Conservation (phyloP, 1,284 basidiomycete species). For the Naganishia liquefaciens region DNA sequence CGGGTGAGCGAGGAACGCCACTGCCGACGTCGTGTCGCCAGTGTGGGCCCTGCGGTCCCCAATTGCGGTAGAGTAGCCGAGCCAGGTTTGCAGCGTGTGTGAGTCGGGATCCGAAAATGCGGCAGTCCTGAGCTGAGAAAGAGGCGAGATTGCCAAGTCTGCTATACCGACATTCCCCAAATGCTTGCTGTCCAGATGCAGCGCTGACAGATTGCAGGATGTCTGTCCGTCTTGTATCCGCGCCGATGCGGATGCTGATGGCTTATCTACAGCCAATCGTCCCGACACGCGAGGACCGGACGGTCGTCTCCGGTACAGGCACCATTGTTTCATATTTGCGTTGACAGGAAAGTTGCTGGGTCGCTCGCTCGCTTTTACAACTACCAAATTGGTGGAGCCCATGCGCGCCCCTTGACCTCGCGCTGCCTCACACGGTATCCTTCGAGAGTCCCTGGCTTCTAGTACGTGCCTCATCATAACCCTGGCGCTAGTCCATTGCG, state of each 20-base stretch:
- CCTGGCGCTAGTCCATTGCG: conserved; percentile 15
- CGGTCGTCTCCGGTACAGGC: not conserved
- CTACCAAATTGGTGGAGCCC: too few species aligned
- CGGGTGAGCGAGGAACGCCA: conserved; percentile 13
- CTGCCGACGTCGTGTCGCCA: conserved; percentile 25
- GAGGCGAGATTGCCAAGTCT: not conserved
- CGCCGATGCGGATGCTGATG: not conserved
- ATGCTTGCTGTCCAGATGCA: not conserved
- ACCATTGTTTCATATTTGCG: too few species aligned
- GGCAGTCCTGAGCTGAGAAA: too few species aligned
- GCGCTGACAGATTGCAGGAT: too few species aligned
- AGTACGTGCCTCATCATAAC: not conserved
- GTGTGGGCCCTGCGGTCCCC: conserved; percentile 26
- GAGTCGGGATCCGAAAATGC: too few species aligned
- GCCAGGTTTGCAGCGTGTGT: conserved; percentile 14
- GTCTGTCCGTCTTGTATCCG: not conserved
- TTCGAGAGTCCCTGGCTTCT: not conserved
- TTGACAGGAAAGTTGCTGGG: too few species aligned
- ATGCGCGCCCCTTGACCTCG: too few species aligned
- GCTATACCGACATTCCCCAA: not conserved
- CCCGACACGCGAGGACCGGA: not conserved
- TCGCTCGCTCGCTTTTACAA: too few species aligned
- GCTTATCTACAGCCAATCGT: conserved; percentile 23
- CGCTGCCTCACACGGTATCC: too few species aligned
- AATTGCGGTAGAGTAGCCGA: conserved; percentile 26